Evolutionary conservation across 352 stramenopile species (phyloP).

Genomic region (Pythium dissimile): DNA sequence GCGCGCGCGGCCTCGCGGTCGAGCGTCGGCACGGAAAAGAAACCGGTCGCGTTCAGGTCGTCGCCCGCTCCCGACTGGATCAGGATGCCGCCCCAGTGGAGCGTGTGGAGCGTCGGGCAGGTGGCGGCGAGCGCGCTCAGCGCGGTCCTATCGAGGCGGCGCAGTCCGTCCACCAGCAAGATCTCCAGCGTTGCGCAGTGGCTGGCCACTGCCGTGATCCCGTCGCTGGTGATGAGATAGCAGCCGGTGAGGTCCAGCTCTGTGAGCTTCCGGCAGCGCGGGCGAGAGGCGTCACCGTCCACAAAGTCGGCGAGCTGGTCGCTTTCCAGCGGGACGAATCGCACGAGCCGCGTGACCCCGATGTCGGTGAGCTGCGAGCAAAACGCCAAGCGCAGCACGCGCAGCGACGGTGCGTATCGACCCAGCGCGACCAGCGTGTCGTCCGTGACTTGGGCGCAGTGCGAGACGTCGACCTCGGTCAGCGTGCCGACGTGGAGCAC

Average conservation of each 20-base stretch:
- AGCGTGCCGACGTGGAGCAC: slow-evolving; percentile 30
- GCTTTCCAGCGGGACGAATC: slow-evolving; percentile 19
- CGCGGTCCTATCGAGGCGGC: slow-evolving; percentile 32
- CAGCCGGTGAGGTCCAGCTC: slow-evolving; percentile 64
- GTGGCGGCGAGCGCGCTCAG: slow-evolving; percentile 28
- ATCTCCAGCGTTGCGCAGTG: slow-evolving; percentile 36
- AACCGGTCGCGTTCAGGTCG: slow-evolving; percentile 15
- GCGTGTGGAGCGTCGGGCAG: slow-evolving; percentile 34
- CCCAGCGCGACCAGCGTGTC: slow-evolving; percentile 50
- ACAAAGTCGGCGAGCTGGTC: slow-evolving; percentile 28
- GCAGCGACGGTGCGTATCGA: slow-evolving; percentile 30
- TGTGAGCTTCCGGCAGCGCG: slow-evolving; percentile 39
- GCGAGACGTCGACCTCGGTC: slow-evolving; percentile 47
- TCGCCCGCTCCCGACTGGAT: slow-evolving; percentile 30
- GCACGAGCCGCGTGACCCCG: slow-evolving; percentile 48
- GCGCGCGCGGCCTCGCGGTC: slow-evolving; percentile 25
- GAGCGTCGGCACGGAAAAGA: slow-evolving; percentile 68
- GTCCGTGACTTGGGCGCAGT: slow-evolving; percentile 52
- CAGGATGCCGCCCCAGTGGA: slow-evolving; percentile 60
- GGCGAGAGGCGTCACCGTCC: slow-evolving; percentile 14
- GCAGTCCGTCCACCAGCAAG: slow-evolving; percentile 60
- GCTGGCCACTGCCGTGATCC: slow-evolving; percentile 31
- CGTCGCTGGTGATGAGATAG: slow-evolving; percentile 54
- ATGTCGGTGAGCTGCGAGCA: slow-evolving; percentile 54
- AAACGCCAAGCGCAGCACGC: slow-evolving; percentile 40